phyloP scores from a whole-genome alignment of 2,329 filamentous ascomycete species.

The Aspergillus aculeatus region DNA sequence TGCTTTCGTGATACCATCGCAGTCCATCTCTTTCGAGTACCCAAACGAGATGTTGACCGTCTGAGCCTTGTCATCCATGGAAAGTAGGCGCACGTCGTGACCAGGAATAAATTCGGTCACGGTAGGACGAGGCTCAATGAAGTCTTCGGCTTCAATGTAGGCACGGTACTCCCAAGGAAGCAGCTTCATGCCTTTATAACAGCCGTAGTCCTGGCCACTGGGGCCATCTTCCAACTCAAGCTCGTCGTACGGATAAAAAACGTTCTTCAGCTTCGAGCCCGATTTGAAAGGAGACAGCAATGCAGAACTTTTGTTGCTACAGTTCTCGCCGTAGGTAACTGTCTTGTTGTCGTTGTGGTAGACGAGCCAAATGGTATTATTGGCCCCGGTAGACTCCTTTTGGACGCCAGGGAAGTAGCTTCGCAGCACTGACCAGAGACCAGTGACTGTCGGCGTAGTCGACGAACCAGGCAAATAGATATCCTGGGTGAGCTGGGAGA shows the following conservation, averaged over 20 bases:
- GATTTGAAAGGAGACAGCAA: slow-evolving; percentile 56
- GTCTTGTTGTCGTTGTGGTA: slow-evolving; percentile 48
- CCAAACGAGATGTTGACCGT: slow-evolving; percentile 52
- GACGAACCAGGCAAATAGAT: slow-evolving; percentile 53
- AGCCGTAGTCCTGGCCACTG: slow-evolving; percentile 52
- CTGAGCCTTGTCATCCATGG: slow-evolving; percentile 44
- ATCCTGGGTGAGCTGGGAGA: slow-evolving; percentile 55
- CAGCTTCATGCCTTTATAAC: slow-evolving; percentile 53
- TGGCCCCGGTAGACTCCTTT: slow-evolving; percentile 42
- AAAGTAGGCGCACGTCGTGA: slow-evolving; percentile 58
- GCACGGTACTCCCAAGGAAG: slow-evolving; percentile 57
- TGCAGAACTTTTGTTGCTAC: slow-evolving; percentile 44
- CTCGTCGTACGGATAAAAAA: slow-evolving; percentile 61
- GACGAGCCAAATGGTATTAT: slow-evolving; percentile 46
- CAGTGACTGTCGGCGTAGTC: slow-evolving; percentile 53
- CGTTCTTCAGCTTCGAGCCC: slow-evolving; percentile 57
- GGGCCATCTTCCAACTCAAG: slow-evolving; percentile 49
- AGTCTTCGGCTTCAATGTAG: slow-evolving; percentile 55
- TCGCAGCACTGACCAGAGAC: slow-evolving; percentile 60
- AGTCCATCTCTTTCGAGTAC: slow-evolving; percentile 62
- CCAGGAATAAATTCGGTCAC: slow-evolving; percentile 60
- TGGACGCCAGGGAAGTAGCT: slow-evolving; percentile 51
- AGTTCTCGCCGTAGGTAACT: slow-evolving; percentile 56
- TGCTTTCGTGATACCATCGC: slow-evolving; percentile 49
- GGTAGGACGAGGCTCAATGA: slow-evolving; percentile 52